Evolutionary conservation across 1,284 basidiomycete genomes (phyloP), one percentile per base, ranked within the genome.

Genomic region (Naganishia albida): DNA sequence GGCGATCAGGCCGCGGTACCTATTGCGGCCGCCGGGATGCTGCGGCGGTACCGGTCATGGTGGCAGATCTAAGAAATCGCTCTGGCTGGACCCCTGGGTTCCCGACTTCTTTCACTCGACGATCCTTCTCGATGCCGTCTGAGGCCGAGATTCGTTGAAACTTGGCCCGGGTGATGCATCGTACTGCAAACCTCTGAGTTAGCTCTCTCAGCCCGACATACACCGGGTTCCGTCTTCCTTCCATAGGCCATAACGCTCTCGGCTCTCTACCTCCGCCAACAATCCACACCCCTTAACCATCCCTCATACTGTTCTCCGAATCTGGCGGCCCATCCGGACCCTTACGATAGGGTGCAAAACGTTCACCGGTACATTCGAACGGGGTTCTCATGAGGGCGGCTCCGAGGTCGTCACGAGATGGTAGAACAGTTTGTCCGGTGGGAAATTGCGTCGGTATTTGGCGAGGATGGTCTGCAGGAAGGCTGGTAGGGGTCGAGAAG

Each of bases 391-490:
- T n/a, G n/a, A n/a, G n/a, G n/a, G n/a, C n/a, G n/a, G n/a, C n/a
- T n/a, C n/a, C n/a, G n/a, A 3, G 75, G 72, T 44, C 77, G 72
- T 1, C 48, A 69, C 70, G 52, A 75, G 65, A 62, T 78, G 75
- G 7, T 70, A 72, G 66, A 75, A 77, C 18, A 77, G 70, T 56
- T 75, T 78, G 38, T 72, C 66, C 2, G 77, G 73, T 44, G 77
- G 75, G 6, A 80, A 70, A 42, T 72, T 69, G 49, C 70, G 68
- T 18, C 75, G 72, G 66, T 80, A 77, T 70, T 82, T 82, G 20
- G 78, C 74, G 48, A 81, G 74, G 69, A 81, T 81, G 16, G 77
- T 76, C 63, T 81, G 81, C 23, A 79, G 70, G 72, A 82, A 82
- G 0, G 78, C 75, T 0, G 81, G 80, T 28, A 70, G 69, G 10